These are phyloP conservation scores for Plasmodium cynomolgi DNA, from an alignment of 169 alveolate species.

Conservation along the genomic window DNA sequence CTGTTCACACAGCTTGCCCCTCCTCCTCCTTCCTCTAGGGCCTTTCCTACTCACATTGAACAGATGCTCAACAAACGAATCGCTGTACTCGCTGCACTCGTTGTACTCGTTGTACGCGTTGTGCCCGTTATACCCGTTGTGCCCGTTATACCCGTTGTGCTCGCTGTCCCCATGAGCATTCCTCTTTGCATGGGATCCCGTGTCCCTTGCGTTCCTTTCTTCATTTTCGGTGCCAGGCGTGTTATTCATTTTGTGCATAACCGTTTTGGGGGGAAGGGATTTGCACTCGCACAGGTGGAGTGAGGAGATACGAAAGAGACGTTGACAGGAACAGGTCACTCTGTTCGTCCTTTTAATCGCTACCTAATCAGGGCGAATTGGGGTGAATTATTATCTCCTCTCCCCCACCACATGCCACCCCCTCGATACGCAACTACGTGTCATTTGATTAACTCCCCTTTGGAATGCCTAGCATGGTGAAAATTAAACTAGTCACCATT, in stretches of 20 bases:
- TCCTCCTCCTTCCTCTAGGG: not conserved
- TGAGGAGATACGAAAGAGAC: not conserved
- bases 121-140: no score
- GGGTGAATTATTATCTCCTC: not conserved
- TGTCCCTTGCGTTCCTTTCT: not conserved
- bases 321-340: not conserved
- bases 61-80: slow-evolving; percentile 17
- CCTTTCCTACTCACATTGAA: slow-evolving; percentile 1
- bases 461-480: not conserved
- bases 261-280: not conserved
- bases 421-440: not conserved
- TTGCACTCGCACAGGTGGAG: not conserved
- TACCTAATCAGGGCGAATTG: not conserved
- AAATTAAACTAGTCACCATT: not conserved
- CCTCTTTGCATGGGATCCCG: not conserved
- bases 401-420: not conserved
- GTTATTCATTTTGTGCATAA: not conserved
- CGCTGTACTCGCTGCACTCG: slow-evolving; percentile 11
- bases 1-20: not conserved
- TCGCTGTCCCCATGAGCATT: slow-evolving; percentile 13
- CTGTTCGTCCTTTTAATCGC: not conserved
- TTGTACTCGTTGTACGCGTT: no score
- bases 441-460: not conserved
- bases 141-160: no score
- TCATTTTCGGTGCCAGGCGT: not conserved